Base-by-base conservation (phyloP, 108 stramenopile genomes). In the Nannochloropsis salina region DNA sequence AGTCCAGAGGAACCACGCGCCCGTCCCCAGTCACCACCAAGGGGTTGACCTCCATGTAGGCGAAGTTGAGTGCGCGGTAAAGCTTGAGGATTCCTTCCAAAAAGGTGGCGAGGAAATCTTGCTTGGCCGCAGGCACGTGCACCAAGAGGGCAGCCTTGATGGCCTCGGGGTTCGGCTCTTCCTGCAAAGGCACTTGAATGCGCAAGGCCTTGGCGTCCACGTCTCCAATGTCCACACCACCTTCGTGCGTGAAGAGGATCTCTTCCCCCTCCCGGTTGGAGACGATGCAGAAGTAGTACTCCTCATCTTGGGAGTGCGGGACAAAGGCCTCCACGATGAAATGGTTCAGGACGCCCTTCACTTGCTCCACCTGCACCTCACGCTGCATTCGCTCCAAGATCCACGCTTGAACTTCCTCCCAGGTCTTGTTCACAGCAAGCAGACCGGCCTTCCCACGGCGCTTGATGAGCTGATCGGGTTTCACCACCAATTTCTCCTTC, bases 391-490 rank as follows among this genome's bases (percentile, higher is more conserved):
- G 93, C 82, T 92, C 91, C 18, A 83, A 44, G 51, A 95, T 92
- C 96, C 96, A 96, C 21, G 82, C 92, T 80, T 93, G 84, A 31
- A 94, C 94, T 84, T 93, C 92, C 40, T 83, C 43, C 87, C 92
- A 95, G 42, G 87, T 91, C 79, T 94, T 90, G 86, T 95, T 94
- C 44, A 96, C 90, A 8, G 93, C 94, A 1, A 96, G 93, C n/a
- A 96, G 91, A 40, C 96, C 96, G 2, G 94, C 94, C 88, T 96
- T 96, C 44, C 96, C 96, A 40, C 96, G 89, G 61, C 96, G 88
- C 89, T 96, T 96, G 90, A 96, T 96, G 61, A 96, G 90, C 91
- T 95, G 95, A 90, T 96, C 96, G 18, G 96, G 96, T 89, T 96
- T 96, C 82, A 95, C 96, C 11, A 96, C 96, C 15, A 96, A 86